Base-by-base conservation (phyloP, 495 filamentous ascomycete genomes). In the Penicillium macrosclerotiorum region DNA sequence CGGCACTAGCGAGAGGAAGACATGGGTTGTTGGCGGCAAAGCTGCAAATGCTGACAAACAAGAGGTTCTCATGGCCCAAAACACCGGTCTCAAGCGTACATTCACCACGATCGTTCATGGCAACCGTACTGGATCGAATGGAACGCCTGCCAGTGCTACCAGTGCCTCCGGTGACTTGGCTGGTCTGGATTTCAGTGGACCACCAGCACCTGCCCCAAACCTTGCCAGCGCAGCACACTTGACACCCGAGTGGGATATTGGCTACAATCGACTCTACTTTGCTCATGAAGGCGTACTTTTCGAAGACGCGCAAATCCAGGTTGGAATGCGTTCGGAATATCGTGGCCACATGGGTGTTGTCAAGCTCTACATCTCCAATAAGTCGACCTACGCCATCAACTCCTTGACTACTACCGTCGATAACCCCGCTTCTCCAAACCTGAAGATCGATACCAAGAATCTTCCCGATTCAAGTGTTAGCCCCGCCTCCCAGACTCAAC, bases 401-500 rank as follows among this genome's bases (percentile, higher is more conserved):
- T 93, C 89, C 5, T 89, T 99, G 67, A 97, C 93, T 0, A 95
- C 93, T 1, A 97, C 94, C 1, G 67, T 96, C 14, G 90, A 96
- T 60, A 91, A 95, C 58, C 79, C 75, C 12, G 74, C 80, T 9
- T 75, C 90, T 8, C 80, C 81, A 16, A 75, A 78, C 27, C 64
- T 99, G 14, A 87, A 85, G 18, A 82, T 86, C 65, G 91, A 96
- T 59, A 82, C 85, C 38, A 94, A 93, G 67, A 83, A 79, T 33
- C 75, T 96, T 3, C 94, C 94, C 0, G 92, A 96, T n/a, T 84
- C 86, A 11, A 84, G 76, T 16, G 81, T 99, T 22, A 61, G 72
- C 7, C 77, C 89, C 17, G 81, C 84, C 3, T 77, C 76, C 0
- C 94, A 99, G 60, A 88, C 86, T 1, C 89, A 95, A 55, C 90